A percentile compares a stretch with the other conserved stretches of the same genome.
Evolutionary conservation across 2,329 filamentous ascomycete species (phyloP).

Genomic region (Fusarium nisikadoi): DNA sequence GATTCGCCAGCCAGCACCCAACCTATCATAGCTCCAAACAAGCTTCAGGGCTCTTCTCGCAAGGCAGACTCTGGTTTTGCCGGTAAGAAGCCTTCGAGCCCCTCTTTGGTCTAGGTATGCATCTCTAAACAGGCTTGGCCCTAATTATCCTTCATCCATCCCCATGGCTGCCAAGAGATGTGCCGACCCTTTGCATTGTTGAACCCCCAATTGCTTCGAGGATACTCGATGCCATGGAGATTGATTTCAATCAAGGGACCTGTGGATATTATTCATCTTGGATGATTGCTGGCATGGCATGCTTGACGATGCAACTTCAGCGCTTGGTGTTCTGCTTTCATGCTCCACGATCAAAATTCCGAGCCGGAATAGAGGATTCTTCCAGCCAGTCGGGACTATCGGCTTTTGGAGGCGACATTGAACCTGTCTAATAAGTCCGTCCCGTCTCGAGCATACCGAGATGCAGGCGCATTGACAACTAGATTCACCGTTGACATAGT

Average conservation of each 20-base stretch:
- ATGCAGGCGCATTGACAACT: neutral
- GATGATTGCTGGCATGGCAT: neutral
- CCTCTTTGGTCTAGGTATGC: neutral
- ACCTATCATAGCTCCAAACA: slow-evolving; percentile 13
- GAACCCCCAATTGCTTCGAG: neutral
- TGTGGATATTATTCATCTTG: slow-evolving; percentile 10
- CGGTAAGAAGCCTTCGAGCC: neutral
- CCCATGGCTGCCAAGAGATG: slow-evolving; percentile 19
- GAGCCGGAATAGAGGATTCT: neutral
- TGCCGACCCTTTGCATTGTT: slow-evolving; percentile 8
- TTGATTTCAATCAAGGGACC: neutral
- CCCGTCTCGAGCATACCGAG: neutral
- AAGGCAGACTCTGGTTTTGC: slow-evolving; percentile 17
- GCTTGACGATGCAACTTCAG: neutral
- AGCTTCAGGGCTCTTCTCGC: slow-evolving; percentile 5
- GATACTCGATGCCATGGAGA: slow-evolving; percentile 6
- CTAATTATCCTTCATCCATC: neutral
- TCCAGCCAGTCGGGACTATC: neutral
- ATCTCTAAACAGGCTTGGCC: neutral
- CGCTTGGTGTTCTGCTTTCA: neutral
- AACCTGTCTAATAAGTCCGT: neutral
- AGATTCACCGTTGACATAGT: neutral
- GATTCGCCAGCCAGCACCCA: neutral
- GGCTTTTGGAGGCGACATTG: neutral
- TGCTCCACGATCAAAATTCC: neutral